A percentile compares a stretch with the other conserved stretches of the same genome.
These are phyloP conservation scores for Pulveroboletus ravenelii DNA, from an alignment of 768 basidiomycete genomes.

Conservation along the genomic window DNA sequence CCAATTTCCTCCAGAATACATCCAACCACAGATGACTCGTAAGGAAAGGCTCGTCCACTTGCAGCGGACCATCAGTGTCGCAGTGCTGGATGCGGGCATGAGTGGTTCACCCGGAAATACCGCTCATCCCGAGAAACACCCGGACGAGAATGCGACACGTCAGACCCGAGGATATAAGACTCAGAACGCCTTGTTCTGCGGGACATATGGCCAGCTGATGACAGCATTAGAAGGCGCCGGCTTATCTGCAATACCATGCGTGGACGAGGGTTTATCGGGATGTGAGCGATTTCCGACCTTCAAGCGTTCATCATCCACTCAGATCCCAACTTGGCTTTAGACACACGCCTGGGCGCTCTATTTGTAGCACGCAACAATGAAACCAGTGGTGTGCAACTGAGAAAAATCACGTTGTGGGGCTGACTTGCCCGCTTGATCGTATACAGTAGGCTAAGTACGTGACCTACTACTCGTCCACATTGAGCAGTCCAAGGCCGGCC, in stretches of 20 bases:
- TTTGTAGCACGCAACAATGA: constrained; percentile 35
- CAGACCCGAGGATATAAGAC: constrained; percentile 12
- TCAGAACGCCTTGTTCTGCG: constrained; percentile 35
- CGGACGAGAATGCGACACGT: neutral
- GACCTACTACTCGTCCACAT: too few relatives aligned
- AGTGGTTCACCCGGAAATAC: constrained; percentile 25
- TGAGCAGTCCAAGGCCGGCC: too few relatives aligned
- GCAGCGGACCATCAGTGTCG: constrained; percentile 34
- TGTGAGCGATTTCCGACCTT: constrained; percentile 21
- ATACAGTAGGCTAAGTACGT: too few relatives aligned
- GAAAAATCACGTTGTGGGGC: constrained; percentile 40
- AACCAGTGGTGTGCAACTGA: constrained; percentile 31
- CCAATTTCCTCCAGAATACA: constrained; percentile 12
- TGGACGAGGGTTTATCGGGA: constrained; percentile 26
- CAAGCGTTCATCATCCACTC: neutral
- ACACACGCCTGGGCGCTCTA: constrained; percentile 38
- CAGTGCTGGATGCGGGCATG: constrained; percentile 40
- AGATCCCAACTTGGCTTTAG: constrained; percentile 16
- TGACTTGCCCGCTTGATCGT: constrained; percentile 14
- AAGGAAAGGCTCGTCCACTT: constrained; percentile 25
- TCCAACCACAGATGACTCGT: constrained; percentile 8
- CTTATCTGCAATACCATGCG: constrained; percentile 31
- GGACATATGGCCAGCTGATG: constrained; percentile 42
- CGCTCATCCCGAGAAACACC: neutral
- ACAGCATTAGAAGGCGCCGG: constrained; percentile 36